These are phyloP conservation scores for Micractinium conductrix DNA, from an alignment of 139 green algal genomes.

Conservation along the genomic window DNA sequence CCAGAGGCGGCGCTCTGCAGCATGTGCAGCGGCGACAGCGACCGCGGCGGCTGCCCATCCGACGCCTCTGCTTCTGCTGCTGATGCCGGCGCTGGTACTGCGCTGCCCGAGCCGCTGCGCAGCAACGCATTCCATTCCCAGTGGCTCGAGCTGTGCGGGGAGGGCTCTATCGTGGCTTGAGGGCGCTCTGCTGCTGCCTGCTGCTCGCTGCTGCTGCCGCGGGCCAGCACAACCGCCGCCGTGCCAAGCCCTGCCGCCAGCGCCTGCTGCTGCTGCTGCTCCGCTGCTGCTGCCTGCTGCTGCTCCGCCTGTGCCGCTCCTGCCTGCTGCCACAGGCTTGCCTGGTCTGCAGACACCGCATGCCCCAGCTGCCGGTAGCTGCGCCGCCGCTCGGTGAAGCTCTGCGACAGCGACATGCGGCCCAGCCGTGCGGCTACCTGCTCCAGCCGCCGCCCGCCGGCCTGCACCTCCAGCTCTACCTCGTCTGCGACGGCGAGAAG, in stretches of 20 bases:
- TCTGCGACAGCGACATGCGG: constrained; percentile 13
- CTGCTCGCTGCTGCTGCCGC: neutral
- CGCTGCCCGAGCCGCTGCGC: no score
- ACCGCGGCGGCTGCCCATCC: neutral
- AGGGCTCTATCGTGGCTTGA: neutral
- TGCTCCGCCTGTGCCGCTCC: neutral
- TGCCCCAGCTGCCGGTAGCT: neutral
- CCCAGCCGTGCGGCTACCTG: constrained; percentile 18
- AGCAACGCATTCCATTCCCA: constrained; percentile 2
- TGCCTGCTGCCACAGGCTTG: neutral
- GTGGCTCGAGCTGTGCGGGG: neutral
- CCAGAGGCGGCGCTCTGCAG: neutral
- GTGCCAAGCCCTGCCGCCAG: neutral
- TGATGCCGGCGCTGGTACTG: neutral
- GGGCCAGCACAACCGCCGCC: neutral
- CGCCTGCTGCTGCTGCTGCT: neutral
- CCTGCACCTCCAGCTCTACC: neutral
- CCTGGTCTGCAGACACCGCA: neutral
- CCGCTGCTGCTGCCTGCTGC: neutral
- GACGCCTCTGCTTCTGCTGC: neutral
- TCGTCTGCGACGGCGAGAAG: neutral
- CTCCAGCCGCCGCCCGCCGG: constrained; percentile 6
- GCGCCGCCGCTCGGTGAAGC: constrained; percentile 29
- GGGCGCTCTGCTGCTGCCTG: neutral
- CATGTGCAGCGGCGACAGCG: neutral